Evolutionary conservation across 2,329 filamentous ascomycete genomes (phyloP).

Genomic region (Phoma sp.): DNA sequence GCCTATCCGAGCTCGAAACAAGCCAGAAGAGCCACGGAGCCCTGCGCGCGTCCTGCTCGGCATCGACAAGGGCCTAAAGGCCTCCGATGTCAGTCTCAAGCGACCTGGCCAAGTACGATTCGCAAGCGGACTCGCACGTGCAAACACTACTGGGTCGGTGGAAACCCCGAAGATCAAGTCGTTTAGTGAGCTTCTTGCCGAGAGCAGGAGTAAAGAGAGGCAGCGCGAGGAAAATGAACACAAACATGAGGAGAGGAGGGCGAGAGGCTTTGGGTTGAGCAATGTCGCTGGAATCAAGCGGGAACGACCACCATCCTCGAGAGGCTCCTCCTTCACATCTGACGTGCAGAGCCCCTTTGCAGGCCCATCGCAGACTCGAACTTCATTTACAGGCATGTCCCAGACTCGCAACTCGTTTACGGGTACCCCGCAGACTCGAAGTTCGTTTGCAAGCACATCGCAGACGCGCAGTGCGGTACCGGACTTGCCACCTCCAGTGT

Average conservation of each 20-base stretch:
- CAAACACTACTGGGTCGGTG: constrained; percentile 51
- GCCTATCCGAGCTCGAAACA: constrained; percentile 59
- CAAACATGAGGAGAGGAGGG: constrained; percentile 51
- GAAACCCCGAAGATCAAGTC: constrained; percentile 55
- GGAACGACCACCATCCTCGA: constrained; percentile 34
- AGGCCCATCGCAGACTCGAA: constrained; percentile 23
- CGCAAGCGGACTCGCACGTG: constrained; percentile 25
- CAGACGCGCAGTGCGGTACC: constrained; percentile 18
- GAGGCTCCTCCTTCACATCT: constrained; percentile 27
- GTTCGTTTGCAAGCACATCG: constrained; percentile 23
- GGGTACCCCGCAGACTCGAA: constrained; percentile 24
- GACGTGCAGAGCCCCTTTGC: constrained; percentile 19
- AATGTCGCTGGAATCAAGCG: constrained; percentile 33
- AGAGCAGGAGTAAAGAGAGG: constrained; percentile 59
- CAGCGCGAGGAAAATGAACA: constrained; percentile 53
- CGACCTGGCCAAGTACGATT: constrained; percentile 60
- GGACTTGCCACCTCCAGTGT: constrained; percentile 24
- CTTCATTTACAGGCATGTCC: constrained; percentile 21
- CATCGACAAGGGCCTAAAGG: constrained; percentile 85
- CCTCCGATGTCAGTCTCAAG: constrained; percentile 82
- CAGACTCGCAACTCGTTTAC: constrained; percentile 15
- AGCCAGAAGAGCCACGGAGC: constrained; percentile 66
- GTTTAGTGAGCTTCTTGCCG: constrained; percentile 86
- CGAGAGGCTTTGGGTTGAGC: constrained; percentile 48
- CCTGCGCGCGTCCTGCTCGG: constrained; percentile 81